A percentile compares a stretch with the other conserved stretches of the same genome.
These are phyloP conservation scores for Kitagawia praeruptora DNA, from an alignment of 129 eudicot species.

Conservation along the genomic window DNA sequence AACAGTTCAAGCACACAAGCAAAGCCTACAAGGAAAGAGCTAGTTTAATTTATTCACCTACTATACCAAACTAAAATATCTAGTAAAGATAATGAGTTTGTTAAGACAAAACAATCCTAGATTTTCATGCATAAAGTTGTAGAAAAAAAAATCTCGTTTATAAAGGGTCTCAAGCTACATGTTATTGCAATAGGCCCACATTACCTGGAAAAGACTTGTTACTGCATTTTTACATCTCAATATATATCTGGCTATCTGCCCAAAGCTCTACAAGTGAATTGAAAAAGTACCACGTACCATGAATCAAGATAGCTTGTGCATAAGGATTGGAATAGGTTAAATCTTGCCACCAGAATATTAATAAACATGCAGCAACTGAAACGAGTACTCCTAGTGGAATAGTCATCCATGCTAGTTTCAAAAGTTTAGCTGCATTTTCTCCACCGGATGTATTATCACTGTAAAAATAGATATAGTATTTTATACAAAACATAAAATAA, in stretches of 20 bases:
- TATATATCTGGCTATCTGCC: background rate
- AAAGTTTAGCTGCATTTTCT: conserved; percentile 54
- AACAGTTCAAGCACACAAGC: conserved; percentile 80
- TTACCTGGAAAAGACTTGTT: background rate
- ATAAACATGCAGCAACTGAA: conserved; percentile 47
- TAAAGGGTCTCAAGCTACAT: background rate
- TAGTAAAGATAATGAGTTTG: background rate
- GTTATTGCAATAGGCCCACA: background rate
- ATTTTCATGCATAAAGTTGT: background rate
- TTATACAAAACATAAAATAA: background rate
- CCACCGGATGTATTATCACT: conserved; percentile 50
- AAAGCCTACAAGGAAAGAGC: conserved; percentile 40
- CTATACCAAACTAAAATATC: background rate
- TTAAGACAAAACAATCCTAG: background rate
- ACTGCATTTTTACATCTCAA: background rate
- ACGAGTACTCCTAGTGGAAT: conserved; percentile 66
- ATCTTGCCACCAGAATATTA: conserved; percentile 81
- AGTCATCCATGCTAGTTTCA: conserved; percentile 89
- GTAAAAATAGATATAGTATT: conserved; percentile 2
- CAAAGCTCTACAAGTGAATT: background rate
- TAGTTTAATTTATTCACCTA: background rate
- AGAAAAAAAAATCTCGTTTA: background rate
- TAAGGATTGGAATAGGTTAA: conserved; percentile 66
- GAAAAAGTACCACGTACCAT: conserved; percentile 37
- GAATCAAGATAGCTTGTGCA: conserved; percentile 77